A percentile compares a stretch with the other conserved stretches of the same genome.
Evolutionary conservation across 305 asterid species (phyloP).

Genomic region (Fraxinus greggii): DNA sequence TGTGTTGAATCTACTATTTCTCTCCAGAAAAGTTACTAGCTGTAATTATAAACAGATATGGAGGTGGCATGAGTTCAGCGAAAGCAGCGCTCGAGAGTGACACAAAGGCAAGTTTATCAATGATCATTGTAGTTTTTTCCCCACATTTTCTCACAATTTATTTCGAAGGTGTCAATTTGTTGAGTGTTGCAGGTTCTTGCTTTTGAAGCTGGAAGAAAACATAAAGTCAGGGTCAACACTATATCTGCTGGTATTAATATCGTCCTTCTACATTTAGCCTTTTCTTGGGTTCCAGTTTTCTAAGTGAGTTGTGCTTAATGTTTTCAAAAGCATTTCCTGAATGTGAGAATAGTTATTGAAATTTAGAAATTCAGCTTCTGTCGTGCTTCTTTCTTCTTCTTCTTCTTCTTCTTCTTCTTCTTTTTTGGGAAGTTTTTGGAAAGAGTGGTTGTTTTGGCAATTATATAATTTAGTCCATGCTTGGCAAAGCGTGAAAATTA

Average conservation of each 20-base stretch:
- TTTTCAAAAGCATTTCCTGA: neutral
- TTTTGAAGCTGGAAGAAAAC: slow-evolving; percentile 89
- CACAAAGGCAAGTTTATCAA: slow-evolving; percentile 51
- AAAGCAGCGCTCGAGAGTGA: slow-evolving; percentile 90
- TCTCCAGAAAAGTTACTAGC: slow-evolving; percentile 7
- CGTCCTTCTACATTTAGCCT: neutral
- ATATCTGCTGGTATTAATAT: slow-evolving; percentile 81
- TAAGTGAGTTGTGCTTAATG: neutral
- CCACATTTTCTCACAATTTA: neutral
- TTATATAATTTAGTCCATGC: neutral
- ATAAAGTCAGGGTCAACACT: slow-evolving; percentile 78
- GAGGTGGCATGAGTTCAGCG: slow-evolving; percentile 96
- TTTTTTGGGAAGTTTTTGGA: neutral
- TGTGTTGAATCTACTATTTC: slow-evolving; percentile 2
- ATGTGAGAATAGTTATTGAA: neutral
- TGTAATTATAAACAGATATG: slow-evolving; percentile 47
- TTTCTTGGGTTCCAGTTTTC: neutral
- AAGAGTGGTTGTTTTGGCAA: neutral
- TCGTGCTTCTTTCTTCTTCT: neutral
- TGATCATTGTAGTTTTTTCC: slow-evolving; percentile 7
- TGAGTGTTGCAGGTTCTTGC: slow-evolving; percentile 63
- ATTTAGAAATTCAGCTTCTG: neutral
- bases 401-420: no score
- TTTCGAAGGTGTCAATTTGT: slow-evolving; percentile 1
- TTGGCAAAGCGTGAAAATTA: neutral